These are phyloP conservation scores for Podochytrium sp. DNA, from an alignment of 192 early-diverging fungal species.

Conservation along the genomic window DNA sequence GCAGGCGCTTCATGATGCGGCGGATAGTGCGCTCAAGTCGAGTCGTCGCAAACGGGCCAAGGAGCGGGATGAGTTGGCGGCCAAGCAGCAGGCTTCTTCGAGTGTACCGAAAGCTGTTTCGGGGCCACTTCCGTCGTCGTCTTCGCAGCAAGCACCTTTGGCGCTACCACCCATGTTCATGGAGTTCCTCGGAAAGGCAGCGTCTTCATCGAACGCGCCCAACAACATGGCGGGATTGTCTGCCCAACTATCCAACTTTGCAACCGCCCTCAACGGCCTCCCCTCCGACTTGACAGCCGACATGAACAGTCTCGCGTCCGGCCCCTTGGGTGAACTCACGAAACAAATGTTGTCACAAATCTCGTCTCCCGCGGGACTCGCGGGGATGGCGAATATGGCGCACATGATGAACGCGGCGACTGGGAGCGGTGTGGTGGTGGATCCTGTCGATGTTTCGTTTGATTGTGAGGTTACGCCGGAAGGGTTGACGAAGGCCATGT, in stretches of 20 bases:
- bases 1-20: too few species aligned
- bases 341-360: neutral
- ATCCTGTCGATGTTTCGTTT: constrained; percentile 2
- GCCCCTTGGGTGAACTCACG: neutral
- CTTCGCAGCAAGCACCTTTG: neutral
- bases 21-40: neutral
- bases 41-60: constrained; percentile 29
- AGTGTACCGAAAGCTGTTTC: neutral
- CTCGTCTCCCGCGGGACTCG: neutral
- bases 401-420: neutral
- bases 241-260: constrained; percentile 1
- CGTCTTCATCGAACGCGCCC: neutral
- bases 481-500: constrained; percentile 13
- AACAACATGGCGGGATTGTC: constrained; percentile 7
- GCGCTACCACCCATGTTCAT: neutral
- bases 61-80: constrained; percentile 25
- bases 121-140: neutral
- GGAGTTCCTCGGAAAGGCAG: neutral
- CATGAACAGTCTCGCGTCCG: neutral
- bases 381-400: neutral
- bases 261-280: neutral
- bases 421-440: neutral
- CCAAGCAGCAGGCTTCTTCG: neutral
- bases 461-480: constrained; percentile 26
- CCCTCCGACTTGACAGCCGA: neutral